Evolutionary conservation across 192 early-diverging fungal species (phyloP), one percentile per base, ranked within the genome.

Genomic region (Powellomyces hirtus): DNA sequence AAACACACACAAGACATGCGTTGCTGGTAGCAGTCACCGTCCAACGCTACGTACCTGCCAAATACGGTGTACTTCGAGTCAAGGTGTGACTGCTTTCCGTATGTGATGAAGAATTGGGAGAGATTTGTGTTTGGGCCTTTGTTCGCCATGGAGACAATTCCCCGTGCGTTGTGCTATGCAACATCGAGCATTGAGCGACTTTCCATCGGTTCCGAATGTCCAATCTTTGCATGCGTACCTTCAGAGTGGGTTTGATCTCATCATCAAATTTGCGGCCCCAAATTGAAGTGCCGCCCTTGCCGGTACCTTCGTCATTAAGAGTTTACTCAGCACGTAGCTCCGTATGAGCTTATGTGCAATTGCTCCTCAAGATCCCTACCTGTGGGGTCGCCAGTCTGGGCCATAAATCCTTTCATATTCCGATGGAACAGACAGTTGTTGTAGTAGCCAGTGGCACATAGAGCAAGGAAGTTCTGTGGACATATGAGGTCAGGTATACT

Each of bases 401-500:
- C 55, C 84, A 86, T 86, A 36, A 86, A 86, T 42, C 75, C 70
- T 56, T 78, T 78, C 49, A 86, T 86, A 45, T 59, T 70, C 75
- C 90, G 90, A n/a, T 96, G 94, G 63, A 98, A 88, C 31, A 92
- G 74, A 51, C 84, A 88, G 58, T 86, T 84, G 76, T 97, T 90
- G 75, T 98, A 98, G 75, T 97, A 98, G 42, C 90, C 90, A 68
- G 83, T 89, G 35, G 94, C 96, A 56, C 95, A 96, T n/a, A 98
- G 72, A 1, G 96, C 96, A 40, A 98, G 74, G 81, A 98, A 98
- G 81, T 98, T 98, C 88, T 94, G 38, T 38, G 29, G 50, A 18
- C 29, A 6, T 2, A n/a, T n/a, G n/a, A n/a, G n/a, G n/a, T n/a
- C n/a, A n/a, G n/a, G n/a, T n/a, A n/a, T n/a, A n/a, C n/a, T n/a